Evolutionary conservation across 768 basidiomycete species (phyloP), one percentile per base, ranked within the genome.

Genomic region (Astraeus odoratus): DNA sequence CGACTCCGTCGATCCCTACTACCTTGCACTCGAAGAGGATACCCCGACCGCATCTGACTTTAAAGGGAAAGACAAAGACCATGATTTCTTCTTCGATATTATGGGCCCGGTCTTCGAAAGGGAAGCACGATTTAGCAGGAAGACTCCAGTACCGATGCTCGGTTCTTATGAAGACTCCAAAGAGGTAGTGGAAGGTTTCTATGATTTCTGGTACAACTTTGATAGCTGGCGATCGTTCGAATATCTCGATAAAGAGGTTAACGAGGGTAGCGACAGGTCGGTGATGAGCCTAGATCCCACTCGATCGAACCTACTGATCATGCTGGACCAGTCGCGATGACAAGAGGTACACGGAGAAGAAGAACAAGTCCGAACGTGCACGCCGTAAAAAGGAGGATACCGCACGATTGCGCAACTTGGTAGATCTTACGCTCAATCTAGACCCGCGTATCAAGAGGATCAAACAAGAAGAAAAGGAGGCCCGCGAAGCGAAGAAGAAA

Each of bases 141-240:
- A 61, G 43, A 77, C 86, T 61, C 92, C 93, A 10, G 90, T 92
- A 6, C 94, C 91, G 5, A 64, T 73, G 47, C 77, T 99, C 22
- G 95, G 94, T 8, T 66, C 65, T 23, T 66, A 75, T 48, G 75
- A 86, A 36, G 78, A 83, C 18, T 63, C 81, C 46, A 95, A 96
- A 67, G 76, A 78, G 52, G 77, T 79, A 45, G 94, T 97, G 43
- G 89, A 95, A 63, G 75, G 69, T 5, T 97, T 99, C 75, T 99
- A 99, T 73, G 87, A 97, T 66, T 96, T 95, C 67, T 99, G 93
- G 92, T 98, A 99, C 76, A 95, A 94, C 76, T 95, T 99, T 67
- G 95, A 97, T 66, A 89, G 86, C 54, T 99, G 95, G 95, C 75
- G 95, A 57, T 89, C 84, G 64, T 99, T 97, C 63, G 95, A 99